Conservation (phyloP, 345 rosid genomes). For the Microthlaspi erraticum region DNA sequence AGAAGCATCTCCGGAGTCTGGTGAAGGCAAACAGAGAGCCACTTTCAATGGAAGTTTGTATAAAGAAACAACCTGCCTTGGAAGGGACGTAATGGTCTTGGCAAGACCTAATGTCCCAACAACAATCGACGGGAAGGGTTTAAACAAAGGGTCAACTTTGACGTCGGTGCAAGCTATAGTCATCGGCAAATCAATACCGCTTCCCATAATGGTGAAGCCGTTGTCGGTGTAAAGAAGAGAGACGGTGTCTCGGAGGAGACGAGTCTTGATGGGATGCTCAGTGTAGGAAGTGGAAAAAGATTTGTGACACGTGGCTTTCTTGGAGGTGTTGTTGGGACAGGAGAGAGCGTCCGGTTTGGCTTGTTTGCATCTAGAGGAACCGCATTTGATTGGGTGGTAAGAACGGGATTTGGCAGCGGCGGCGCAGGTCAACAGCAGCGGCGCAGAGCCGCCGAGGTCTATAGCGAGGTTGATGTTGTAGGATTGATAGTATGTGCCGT, state of each 20-base stretch:
- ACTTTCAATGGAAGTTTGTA: neutral
- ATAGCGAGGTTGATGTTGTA: slow-evolving; percentile 17
- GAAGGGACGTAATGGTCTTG: neutral
- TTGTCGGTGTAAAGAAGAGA: slow-evolving; percentile 6
- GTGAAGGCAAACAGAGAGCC: slow-evolving; percentile 13
- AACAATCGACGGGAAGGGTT: slow-evolving; percentile 5
- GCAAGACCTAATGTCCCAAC: slow-evolving; percentile 14
- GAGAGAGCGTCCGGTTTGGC: neutral
- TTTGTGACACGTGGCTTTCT: slow-evolving; percentile 17
- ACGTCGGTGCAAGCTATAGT: slow-evolving; percentile 23
- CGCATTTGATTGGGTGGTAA: slow-evolving; percentile 28
- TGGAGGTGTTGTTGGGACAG: slow-evolving; percentile 9
- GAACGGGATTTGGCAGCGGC: slow-evolving; percentile 19
- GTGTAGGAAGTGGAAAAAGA: slow-evolving; percentile 23
- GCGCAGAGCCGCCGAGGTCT: slow-evolving; percentile 24
- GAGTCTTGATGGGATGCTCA: slow-evolving; percentile 2
- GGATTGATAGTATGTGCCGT: neutral
- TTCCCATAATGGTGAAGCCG: neutral
- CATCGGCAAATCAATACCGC: neutral
- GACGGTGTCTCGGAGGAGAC: slow-evolving; percentile 16
- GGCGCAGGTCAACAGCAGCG: slow-evolving; percentile 9
- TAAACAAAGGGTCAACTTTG: neutral
- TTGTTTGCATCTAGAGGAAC: slow-evolving; percentile 16
- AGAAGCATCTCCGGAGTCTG: neutral
- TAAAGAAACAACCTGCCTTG: slow-evolving; percentile 7